Percentiles rank a stretch among this genome's conserved stretches.
These are phyloP conservation scores for Macadamia integrifolia DNA, from an alignment of 164 flowering plant species.

Conservation along the genomic window DNA sequence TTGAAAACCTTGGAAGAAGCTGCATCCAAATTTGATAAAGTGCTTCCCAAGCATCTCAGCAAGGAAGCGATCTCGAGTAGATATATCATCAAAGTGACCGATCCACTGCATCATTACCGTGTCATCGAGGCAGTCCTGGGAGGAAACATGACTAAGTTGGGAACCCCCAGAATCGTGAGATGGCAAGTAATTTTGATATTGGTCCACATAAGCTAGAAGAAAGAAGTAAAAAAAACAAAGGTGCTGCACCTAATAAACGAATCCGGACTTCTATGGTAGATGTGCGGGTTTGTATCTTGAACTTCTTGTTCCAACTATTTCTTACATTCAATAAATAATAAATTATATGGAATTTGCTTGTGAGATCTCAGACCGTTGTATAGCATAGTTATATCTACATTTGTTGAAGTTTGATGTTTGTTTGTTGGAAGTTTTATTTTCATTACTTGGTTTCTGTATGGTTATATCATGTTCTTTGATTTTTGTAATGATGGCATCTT, in stretches of 20 bases:
- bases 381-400: background rate
- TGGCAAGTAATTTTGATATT: slow-evolving; percentile 38
- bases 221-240: slow-evolving; percentile 29
- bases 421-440: background rate
- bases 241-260: slow-evolving; percentile 61
- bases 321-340: too few species aligned
- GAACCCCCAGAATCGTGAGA: slow-evolving; percentile 38
- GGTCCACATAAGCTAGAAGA: slow-evolving; percentile 66
- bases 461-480: too few species aligned
- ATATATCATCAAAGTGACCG: too few species aligned
- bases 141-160: slow-evolving; percentile 45
- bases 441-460: too few species aligned
- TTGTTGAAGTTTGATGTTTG: background rate
- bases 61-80: too few species aligned
- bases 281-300: slow-evolving; percentile 37
- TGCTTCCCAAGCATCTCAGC: too few species aligned
- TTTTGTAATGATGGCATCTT: background rate
- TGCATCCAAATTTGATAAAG: too few species aligned
- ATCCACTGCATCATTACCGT: too few species aligned
- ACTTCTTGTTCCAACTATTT: background rate
- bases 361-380: too few species aligned
- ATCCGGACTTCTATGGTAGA: slow-evolving; percentile 78
- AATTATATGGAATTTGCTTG: too few species aligned
- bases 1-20: too few species aligned
- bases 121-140: slow-evolving; percentile 16